Conservation (phyloP, 805 yeast species). For the Myxozyma neglecta region DNA sequence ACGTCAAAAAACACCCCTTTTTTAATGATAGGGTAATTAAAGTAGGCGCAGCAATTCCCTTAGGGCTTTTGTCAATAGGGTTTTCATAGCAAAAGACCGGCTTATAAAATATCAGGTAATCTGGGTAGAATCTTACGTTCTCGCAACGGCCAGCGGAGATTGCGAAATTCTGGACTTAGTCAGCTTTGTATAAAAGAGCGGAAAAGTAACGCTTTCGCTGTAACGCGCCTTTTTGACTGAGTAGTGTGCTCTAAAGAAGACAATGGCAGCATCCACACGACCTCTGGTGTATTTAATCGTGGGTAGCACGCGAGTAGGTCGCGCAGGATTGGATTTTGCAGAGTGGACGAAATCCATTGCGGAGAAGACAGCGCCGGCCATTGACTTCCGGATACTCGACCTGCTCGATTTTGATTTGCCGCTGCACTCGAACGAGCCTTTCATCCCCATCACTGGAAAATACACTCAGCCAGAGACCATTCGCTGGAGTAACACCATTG, state of each 20-base stretch:
- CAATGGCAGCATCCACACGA: neutral
- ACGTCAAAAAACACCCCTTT: too few species aligned
- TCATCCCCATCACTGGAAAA: conserved; percentile 17
- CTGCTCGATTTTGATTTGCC: conserved; percentile 15
- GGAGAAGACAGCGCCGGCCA: neutral
- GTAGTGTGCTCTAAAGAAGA: neutral
- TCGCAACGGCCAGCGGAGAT: too few species aligned
- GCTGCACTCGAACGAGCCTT: conserved; percentile 13
- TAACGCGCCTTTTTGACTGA: neutral
- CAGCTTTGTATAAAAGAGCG: too few species aligned
- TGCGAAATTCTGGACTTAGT: too few species aligned
- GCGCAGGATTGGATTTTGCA: conserved; percentile 10
- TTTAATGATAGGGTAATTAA: too few species aligned
- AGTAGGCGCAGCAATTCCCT: too few species aligned
- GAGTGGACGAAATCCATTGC: conserved; percentile 4
- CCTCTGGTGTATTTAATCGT: conserved; percentile 15
- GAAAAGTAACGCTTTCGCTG: too few species aligned
- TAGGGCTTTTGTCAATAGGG: too few species aligned
- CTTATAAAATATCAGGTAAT: too few species aligned
- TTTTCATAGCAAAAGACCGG: too few species aligned
- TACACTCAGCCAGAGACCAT: conserved; percentile 20
- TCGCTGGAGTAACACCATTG: conserved; percentile 13
- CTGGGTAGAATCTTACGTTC: too few species aligned
- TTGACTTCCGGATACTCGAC: conserved; percentile 16
- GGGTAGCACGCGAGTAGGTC: conserved; percentile 16